Evolutionary conservation across 345 rosid genomes (phyloP).

Genomic region (Arabidopsis thaliana): DNA sequence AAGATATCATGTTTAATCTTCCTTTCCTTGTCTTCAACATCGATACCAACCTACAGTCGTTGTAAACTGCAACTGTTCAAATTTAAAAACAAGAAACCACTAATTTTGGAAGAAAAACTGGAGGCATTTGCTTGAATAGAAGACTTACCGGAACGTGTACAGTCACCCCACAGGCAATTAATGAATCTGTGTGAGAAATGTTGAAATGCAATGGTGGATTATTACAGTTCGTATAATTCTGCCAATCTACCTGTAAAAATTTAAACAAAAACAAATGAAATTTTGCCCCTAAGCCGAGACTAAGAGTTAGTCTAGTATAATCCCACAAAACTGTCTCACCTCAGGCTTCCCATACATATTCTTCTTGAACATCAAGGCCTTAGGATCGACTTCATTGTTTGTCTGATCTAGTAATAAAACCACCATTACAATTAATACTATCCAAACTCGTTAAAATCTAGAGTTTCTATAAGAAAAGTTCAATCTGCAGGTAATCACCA

Average conservation of each 20-base stretch:
- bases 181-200: conserved; percentile 79
- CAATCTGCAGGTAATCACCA: neutral
- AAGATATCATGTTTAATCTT: conserved; percentile 57
- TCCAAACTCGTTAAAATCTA: neutral
- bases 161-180: conserved; percentile 87
- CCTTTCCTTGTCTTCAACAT: conserved; percentile 82
- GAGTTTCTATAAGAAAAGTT: neutral
- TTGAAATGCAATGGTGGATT: conserved; percentile 68
- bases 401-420: conserved; percentile 58
- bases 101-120: neutral
- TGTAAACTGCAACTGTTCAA: conserved; percentile 28
- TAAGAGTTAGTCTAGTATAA: neutral
- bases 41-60: conserved; percentile 72
- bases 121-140: neutral
- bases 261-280: conserved; percentile 6
- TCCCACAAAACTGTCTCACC: conserved; percentile 51
- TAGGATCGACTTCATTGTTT: conserved; percentile 57
- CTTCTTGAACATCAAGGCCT: conserved; percentile 68
- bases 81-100: conserved; percentile 14
- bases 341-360: conserved; percentile 88
- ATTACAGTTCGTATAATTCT: conserved; percentile 39
- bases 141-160: conserved; percentile 56
- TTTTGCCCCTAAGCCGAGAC: neutral
- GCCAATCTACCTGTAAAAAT: conserved; percentile 67
- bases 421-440: conserved; percentile 24